Evolutionary conservation across 2,329 filamentous ascomycete species (phyloP).

Genomic region (Fusarium tjaetaba): DNA sequence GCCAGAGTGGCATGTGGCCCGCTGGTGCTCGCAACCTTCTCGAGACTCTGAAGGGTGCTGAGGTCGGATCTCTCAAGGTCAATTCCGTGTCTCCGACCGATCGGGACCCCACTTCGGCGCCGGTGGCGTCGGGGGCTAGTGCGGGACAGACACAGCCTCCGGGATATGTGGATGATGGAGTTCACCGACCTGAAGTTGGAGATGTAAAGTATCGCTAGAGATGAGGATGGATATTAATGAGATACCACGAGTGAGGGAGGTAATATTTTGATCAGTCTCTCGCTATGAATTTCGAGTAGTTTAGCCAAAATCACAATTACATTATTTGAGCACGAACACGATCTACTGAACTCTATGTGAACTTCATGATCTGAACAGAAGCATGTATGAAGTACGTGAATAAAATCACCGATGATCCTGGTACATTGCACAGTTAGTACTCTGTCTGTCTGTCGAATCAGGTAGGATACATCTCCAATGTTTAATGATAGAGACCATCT

Average conservation of each 20-base stretch:
- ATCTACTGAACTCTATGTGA: fast-evolving
- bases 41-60: slow-evolving; percentile 47
- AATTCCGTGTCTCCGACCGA: slow-evolving; percentile 15
- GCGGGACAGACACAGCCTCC: slow-evolving; percentile 30
- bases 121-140: slow-evolving; percentile 10
- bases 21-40: slow-evolving; percentile 45
- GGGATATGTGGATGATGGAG: slow-evolving; percentile 40
- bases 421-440: background rate
- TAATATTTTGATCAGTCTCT: background rate
- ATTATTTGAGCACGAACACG: background rate
- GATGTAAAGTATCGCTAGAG: slow-evolving; percentile 41
- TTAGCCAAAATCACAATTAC: background rate
- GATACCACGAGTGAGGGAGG: slow-evolving; percentile 30
- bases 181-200: slow-evolving; percentile 36
- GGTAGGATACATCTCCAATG: fast-evolving
- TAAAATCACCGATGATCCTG: fast-evolving
- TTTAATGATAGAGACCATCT: fast-evolving
- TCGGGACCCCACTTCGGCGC: slow-evolving; percentile 8
- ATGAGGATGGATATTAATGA: background rate
- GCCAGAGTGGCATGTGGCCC: slow-evolving; percentile 47
- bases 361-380: too few relatives aligned
- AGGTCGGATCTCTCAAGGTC: slow-evolving; percentile 42
- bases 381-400: background rate
- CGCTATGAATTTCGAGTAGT: background rate
- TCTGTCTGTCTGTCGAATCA: fast-evolving